Evolutionary conservation across 805 yeast species (phyloP).

Genomic region (Pichia manshurica): DNA sequence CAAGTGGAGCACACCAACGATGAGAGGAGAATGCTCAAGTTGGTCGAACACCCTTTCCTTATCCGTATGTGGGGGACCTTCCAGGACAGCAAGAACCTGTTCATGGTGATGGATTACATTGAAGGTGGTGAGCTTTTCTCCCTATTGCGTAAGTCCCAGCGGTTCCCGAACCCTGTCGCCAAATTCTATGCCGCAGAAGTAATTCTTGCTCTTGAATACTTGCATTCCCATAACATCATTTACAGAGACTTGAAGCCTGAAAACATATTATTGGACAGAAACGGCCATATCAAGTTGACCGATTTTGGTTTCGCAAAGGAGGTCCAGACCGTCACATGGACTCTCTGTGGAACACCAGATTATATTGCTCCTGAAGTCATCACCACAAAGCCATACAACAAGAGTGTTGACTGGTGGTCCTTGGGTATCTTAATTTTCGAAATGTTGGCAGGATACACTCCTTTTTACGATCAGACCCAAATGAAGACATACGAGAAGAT

Average conservation of each 20-base stretch:
- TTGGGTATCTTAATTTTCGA: conserved; percentile 55
- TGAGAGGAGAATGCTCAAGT: conserved; percentile 52
- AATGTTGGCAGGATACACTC: conserved; percentile 59
- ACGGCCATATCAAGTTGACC: conserved; percentile 55
- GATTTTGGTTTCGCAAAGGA: conserved; percentile 63
- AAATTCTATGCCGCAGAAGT: conserved; percentile 62
- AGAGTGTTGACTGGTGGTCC: conserved; percentile 63
- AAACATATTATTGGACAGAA: conserved; percentile 50
- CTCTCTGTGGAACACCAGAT: conserved; percentile 61
- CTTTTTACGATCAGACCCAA: conserved; percentile 58
- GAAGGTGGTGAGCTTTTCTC: conserved; percentile 61
- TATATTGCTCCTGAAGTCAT: conserved; percentile 64
- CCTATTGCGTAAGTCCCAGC: conserved; percentile 48
- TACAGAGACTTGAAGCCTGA: conserved; percentile 60
- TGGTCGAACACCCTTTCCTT: conserved; percentile 55
- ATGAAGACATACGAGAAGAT: conserved; percentile 60
- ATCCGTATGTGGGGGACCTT: conserved; percentile 66
- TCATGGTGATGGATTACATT: conserved; percentile 61
- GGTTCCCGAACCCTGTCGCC: conserved; percentile 59
- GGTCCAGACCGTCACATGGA: conserved; percentile 53
- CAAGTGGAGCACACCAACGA: conserved; percentile 62
- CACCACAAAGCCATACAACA: conserved; percentile 56
- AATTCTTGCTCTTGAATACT: conserved; percentile 50
- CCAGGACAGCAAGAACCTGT: conserved; percentile 50
- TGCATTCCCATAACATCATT: conserved; percentile 53